Evolutionary conservation across 805 yeast genomes (phyloP).

Genomic region (Candida ficus): DNA sequence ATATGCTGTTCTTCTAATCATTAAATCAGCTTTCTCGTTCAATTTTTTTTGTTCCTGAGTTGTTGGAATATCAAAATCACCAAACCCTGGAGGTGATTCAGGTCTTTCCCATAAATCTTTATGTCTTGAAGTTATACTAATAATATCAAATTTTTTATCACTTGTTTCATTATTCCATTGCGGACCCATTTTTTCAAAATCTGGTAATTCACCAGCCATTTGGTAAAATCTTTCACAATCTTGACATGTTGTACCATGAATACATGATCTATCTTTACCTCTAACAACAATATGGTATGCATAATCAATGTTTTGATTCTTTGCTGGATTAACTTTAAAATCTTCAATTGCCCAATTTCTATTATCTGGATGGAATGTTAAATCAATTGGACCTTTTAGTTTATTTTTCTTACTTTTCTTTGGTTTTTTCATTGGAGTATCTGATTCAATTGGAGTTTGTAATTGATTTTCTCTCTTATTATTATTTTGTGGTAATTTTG

Average conservation of each 20-base stretch:
- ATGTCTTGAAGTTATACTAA: conserved; percentile 22
- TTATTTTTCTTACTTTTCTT: background rate
- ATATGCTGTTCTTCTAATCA: conserved; percentile 35
- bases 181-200: conserved; percentile 22
- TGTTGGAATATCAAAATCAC: conserved; percentile 52
- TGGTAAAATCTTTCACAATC: conserved; percentile 30
- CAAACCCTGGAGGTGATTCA: conserved; percentile 55
- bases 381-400: conserved; percentile 5
- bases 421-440: conserved; percentile 16
- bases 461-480: conserved; percentile 1
- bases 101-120: conserved; percentile 28
- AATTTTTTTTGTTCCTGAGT: conserved; percentile 46
- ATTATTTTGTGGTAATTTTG: conserved; percentile 3
- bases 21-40: conserved; percentile 28
- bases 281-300: conserved; percentile 33
- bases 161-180: conserved; percentile 21
- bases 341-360: conserved; percentile 35
- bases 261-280: conserved; percentile 28
- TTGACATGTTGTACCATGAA: conserved; percentile 31
- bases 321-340: conserved; percentile 31
- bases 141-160: conserved; percentile 12
- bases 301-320: conserved; percentile 22
- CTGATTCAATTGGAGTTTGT: conserved; percentile 16
- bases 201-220: conserved; percentile 24
- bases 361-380: conserved; percentile 15